Evolutionary conservation across 768 basidiomycete genomes (phyloP).

Genomic region (Dentipellis sp.): DNA sequence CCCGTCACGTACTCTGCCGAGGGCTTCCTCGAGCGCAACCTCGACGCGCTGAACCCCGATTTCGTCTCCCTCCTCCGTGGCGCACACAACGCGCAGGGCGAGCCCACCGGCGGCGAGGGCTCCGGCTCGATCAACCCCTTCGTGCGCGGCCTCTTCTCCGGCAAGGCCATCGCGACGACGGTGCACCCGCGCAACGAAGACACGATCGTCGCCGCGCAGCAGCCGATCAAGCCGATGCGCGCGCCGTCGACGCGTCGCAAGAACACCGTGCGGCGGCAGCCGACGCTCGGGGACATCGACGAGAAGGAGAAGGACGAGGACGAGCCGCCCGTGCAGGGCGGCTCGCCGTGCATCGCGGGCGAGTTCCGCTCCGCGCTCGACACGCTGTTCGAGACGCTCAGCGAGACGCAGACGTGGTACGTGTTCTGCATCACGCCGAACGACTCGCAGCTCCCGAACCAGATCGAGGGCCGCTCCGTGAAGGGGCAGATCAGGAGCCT

Average conservation of each 20-base stretch:
- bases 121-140: slow-evolving; percentile 86
- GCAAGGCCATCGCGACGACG: slow-evolving; percentile 84
- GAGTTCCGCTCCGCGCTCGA: slow-evolving; percentile 83
- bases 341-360: slow-evolving; percentile 70
- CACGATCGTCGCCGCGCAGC: slow-evolving; percentile 91
- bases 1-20: slow-evolving; percentile 89
- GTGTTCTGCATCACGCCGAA: slow-evolving; percentile 93
- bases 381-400: slow-evolving; percentile 77
- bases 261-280: slow-evolving; percentile 55
- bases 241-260: slow-evolving; percentile 85
- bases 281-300: slow-evolving; percentile 34
- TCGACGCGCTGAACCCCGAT: slow-evolving; percentile 86
- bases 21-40: slow-evolving; percentile 80
- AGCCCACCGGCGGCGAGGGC: slow-evolving; percentile 47
- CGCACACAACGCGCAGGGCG: slow-evolving; percentile 18
- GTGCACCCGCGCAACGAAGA: slow-evolving; percentile 90
- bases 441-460: slow-evolving; percentile 90
- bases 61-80: slow-evolving; percentile 87
- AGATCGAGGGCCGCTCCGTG: slow-evolving; percentile 84
- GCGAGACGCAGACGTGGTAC: slow-evolving; percentile 86
- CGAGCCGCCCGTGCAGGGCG: slow-evolving; percentile 21
- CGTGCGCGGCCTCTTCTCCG: slow-evolving; percentile 82
- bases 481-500: slow-evolving; percentile 85
- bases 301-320: slow-evolving; percentile 39
- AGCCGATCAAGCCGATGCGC: slow-evolving; percentile 90